phyloP scores from a whole-genome alignment of 1,139 yeast species.

The Kazachstania sp. region DNA sequence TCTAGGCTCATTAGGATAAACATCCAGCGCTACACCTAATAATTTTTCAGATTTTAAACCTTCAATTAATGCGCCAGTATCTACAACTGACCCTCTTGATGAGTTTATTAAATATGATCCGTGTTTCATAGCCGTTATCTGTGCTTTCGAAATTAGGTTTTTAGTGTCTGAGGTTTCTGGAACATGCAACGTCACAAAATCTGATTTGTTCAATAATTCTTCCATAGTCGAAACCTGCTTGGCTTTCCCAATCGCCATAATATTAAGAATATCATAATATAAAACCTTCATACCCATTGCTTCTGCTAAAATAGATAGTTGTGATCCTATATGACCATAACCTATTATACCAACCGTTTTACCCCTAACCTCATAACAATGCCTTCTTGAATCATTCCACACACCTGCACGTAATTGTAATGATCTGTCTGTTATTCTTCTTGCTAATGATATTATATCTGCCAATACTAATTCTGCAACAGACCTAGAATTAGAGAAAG shows the following conservation, averaged over 20 bases:
- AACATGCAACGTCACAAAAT: slow-evolving; percentile 86
- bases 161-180: slow-evolving; percentile 91
- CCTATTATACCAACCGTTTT: slow-evolving; percentile 95
- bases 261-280: slow-evolving; percentile 83
- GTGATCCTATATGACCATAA: slow-evolving; percentile 97
- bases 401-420: slow-evolving; percentile 92
- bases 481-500: slow-evolving; percentile 94
- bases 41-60: slow-evolving; percentile 88
- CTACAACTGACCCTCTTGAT: slow-evolving; percentile 94
- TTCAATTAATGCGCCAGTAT: slow-evolving; percentile 82
- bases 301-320: slow-evolving; percentile 91
- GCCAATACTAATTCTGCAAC: slow-evolving; percentile 97
- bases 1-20: slow-evolving; percentile 94
- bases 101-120: slow-evolving; percentile 93
- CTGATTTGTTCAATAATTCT: slow-evolving; percentile 71
- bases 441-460: slow-evolving; percentile 84
- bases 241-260: slow-evolving; percentile 95
- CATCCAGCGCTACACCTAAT: slow-evolving; percentile 97
- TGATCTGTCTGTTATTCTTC: slow-evolving; percentile 95
- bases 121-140: slow-evolving; percentile 90
- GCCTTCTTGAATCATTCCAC: slow-evolving; percentile 91
- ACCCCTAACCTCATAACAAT: slow-evolving; percentile 98
- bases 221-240: slow-evolving; percentile 80
- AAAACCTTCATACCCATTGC: slow-evolving; percentile 95
- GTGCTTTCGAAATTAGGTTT: slow-evolving; percentile 79